Evolutionary conservation across 352 stramenopile genomes (phyloP).

Genomic region (Globisporangium middletonii): DNA sequence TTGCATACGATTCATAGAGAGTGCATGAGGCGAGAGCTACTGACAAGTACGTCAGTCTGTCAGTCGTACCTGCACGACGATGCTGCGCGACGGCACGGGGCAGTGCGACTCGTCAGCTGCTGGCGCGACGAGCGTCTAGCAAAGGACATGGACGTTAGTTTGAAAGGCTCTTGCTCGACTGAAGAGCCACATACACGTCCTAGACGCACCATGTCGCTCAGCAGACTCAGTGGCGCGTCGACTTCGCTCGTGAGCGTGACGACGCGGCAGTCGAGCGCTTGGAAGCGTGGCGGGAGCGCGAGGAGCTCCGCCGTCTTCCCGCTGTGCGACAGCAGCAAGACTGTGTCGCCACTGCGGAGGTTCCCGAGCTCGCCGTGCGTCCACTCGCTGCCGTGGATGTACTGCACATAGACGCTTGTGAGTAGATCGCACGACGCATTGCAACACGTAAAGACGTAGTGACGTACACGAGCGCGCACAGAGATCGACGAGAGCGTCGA

Average conservation of each 20-base stretch:
- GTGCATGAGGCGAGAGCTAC: too few species aligned
- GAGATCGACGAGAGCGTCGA: constrained; percentile 71
- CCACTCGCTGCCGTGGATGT: constrained; percentile 76
- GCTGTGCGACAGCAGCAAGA: constrained; percentile 71
- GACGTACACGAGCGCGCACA: constrained; percentile 52
- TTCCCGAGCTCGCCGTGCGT: constrained; percentile 73
- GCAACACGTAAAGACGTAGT: neutral
- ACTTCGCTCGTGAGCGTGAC: constrained; percentile 46
- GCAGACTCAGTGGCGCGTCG: constrained; percentile 24
- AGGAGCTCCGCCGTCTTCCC: constrained; percentile 59
- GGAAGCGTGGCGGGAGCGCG: constrained; percentile 40
- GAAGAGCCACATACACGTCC: too few species aligned
- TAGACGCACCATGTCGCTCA: constrained; percentile 31
- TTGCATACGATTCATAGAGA: neutral
- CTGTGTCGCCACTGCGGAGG: constrained; percentile 49
- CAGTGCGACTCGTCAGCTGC: constrained; percentile 40
- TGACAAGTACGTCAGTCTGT: neutral
- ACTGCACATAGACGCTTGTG: constrained; percentile 24
- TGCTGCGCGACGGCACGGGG: constrained; percentile 71
- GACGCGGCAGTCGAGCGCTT: constrained; percentile 26
- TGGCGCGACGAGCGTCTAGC: constrained; percentile 34
- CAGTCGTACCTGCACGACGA: constrained; percentile 56
- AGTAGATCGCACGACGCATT: neutral
- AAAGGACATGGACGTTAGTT: neutral
- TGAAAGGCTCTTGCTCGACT: neutral